Evolutionary conservation across 2,329 filamentous ascomycete genomes (phyloP).

Genomic region (Beauveria sp.): DNA sequence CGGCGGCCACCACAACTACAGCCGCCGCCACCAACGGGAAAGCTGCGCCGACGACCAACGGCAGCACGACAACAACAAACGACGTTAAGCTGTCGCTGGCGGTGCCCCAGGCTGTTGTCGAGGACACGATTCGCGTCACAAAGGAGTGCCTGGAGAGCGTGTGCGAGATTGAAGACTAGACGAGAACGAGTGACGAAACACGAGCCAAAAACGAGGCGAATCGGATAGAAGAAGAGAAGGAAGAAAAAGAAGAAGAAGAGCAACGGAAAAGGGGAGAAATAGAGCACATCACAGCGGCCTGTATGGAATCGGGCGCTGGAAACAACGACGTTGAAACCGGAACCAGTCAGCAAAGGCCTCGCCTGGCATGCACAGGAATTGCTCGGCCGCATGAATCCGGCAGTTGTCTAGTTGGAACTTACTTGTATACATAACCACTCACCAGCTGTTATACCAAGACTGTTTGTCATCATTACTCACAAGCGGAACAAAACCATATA

Average conservation of each 20-base stretch:
- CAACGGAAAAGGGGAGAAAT: no score
- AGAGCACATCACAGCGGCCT: no score
- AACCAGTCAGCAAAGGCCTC: no score
- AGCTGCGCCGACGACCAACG: conserved; percentile 14
- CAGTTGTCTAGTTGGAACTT: conserved; percentile 1
- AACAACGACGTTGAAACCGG: neutral
- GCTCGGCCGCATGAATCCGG: neutral
- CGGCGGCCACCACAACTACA: neutral
- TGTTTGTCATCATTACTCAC: neutral
- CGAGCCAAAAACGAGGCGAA: no score
- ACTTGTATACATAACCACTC: neutral
- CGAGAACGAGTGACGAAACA: neutral
- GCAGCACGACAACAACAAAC: conserved; percentile 14
- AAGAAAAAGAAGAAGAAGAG: no score
- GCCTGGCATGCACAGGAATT: neutral
- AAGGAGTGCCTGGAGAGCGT: conserved; percentile 50
- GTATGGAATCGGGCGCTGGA: no score
- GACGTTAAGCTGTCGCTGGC: conserved; percentile 36
- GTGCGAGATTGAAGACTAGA: conserved; percentile 28
- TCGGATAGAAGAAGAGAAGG: no score
- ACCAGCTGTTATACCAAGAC: neutral
- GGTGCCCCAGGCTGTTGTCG: conserved; percentile 50
- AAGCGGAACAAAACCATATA: neutral
- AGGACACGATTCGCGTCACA: conserved; percentile 54
- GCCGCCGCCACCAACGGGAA: conserved; percentile 19